Evolutionary conservation across 2,329 filamentous ascomycete species (phyloP).

Genomic region (Fusarium luffae): DNA sequence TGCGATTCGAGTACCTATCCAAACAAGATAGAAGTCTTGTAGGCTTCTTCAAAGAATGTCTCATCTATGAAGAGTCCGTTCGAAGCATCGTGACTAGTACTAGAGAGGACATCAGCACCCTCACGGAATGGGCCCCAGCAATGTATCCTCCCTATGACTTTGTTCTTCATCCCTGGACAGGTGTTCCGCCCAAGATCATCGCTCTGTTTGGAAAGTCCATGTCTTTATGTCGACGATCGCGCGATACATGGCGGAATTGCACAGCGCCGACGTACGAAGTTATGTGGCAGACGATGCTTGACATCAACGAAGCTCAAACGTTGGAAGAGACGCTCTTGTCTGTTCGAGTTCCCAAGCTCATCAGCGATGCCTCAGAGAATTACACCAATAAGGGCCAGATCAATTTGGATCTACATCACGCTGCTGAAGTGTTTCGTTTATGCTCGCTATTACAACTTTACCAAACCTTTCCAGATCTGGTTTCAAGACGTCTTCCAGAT

Average conservation of each 20-base stretch:
- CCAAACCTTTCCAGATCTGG: slow-evolving; percentile 52
- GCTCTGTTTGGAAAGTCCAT: slow-evolving; percentile 37
- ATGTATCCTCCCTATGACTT: slow-evolving; percentile 24
- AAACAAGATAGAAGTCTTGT: slow-evolving; percentile 27
- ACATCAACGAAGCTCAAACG: slow-evolving; percentile 34
- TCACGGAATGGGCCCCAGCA: slow-evolving; percentile 27
- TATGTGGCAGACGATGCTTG: slow-evolving; percentile 38
- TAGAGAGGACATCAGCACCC: slow-evolving; percentile 33
- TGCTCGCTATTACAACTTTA: slow-evolving; percentile 54
- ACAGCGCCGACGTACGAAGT: slow-evolving; percentile 31
- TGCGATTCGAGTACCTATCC: slow-evolving; percentile 18
- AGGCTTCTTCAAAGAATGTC: slow-evolving; percentile 36
- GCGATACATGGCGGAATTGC: slow-evolving; percentile 34
- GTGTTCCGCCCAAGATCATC: slow-evolving; percentile 34
- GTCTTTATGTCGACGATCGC: slow-evolving; percentile 35
- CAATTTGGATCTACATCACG: slow-evolving; percentile 46
- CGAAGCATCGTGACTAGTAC: slow-evolving; percentile 35
- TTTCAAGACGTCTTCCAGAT: slow-evolving; percentile 46
- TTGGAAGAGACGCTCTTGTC: slow-evolving; percentile 35
- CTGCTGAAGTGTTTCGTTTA: slow-evolving; percentile 53
- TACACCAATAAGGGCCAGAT: slow-evolving; percentile 4
- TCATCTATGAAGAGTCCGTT: slow-evolving; percentile 37
- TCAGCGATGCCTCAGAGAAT: not conserved
- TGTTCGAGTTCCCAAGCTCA: slow-evolving; percentile 21
- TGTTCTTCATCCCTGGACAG: slow-evolving; percentile 37